These are phyloP conservation scores for Aspergillus thermomutatus DNA, from an alignment of 2,329 filamentous ascomycete species.

Conservation along the genomic window DNA sequence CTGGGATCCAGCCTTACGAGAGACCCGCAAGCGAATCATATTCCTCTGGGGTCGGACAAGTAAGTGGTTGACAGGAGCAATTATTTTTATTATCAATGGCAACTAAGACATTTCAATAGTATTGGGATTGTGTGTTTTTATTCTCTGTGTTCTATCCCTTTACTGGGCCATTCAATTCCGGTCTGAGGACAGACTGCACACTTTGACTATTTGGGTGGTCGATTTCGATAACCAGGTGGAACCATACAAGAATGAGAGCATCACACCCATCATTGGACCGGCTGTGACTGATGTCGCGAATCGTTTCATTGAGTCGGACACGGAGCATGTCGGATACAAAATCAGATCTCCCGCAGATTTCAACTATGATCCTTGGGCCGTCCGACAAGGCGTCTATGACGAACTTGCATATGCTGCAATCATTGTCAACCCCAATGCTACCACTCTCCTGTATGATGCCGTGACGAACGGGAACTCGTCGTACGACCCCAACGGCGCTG, in stretches of 20 bases:
- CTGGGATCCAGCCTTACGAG: slow-evolving; percentile 24
- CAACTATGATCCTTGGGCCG: slow-evolving; percentile 53
- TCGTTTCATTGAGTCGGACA: slow-evolving; percentile 38
- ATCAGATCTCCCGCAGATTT: slow-evolving; percentile 51
- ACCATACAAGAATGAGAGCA: slow-evolving; percentile 47
- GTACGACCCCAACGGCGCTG: slow-evolving; percentile 59
- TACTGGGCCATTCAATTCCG: slow-evolving; percentile 60
- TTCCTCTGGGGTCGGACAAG: slow-evolving; percentile 23
- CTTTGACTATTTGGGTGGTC: slow-evolving; percentile 56
- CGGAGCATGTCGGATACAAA: slow-evolving; percentile 49
- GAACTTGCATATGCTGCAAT: slow-evolving; percentile 60
- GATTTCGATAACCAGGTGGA: slow-evolving; percentile 59
- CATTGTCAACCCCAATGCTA: slow-evolving; percentile 62
- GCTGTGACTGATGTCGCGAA: slow-evolving; percentile 47
- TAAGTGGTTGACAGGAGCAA: slow-evolving; percentile 5
- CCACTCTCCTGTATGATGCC: slow-evolving; percentile 54
- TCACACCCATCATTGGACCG: slow-evolving; percentile 53
- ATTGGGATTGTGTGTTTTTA: slow-evolving; percentile 51
- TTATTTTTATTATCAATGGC: background rate
- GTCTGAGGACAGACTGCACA: slow-evolving; percentile 47
- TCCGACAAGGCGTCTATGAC: slow-evolving; percentile 59
- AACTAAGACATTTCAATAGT: slow-evolving; percentile 14
- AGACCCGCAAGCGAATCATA: slow-evolving; percentile 18
- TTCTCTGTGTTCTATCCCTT: slow-evolving; percentile 55
- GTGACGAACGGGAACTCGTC: slow-evolving; percentile 53